Evolutionary conservation across 208 protist genomes (phyloP).

Genomic region (Herpetomonas tarakana): DNA sequence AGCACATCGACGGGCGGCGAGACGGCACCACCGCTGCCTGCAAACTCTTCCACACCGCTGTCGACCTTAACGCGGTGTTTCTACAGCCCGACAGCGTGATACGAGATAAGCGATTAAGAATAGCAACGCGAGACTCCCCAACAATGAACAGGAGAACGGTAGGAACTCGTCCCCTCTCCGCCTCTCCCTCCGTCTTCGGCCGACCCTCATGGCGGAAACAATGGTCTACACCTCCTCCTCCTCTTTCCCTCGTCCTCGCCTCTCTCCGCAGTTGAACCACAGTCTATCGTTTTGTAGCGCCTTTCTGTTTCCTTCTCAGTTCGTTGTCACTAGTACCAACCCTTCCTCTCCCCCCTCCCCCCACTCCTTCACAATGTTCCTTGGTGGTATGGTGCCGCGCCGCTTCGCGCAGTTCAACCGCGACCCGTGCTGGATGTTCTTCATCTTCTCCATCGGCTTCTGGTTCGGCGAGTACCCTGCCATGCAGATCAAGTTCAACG

Average conservation of each 20-base stretch:
- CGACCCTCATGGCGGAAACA: no score
- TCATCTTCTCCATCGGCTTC: slow-evolving; percentile 72
- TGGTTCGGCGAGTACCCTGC: slow-evolving; percentile 83
- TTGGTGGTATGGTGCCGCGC: slow-evolving; percentile 84
- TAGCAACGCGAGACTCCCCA: no score
- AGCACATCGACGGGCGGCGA: background rate
- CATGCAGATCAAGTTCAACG: slow-evolving; percentile 87
- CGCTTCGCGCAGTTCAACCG: slow-evolving; percentile 83
- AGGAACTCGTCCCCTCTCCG: no score
- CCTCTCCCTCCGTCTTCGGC: no score
- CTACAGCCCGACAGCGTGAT: background rate
- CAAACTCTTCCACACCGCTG: background rate
- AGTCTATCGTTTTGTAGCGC: background rate
- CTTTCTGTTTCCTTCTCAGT: background rate
- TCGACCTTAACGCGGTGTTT: background rate
- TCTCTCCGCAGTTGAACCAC: background rate
- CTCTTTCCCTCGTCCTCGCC: slow-evolving; percentile 2
- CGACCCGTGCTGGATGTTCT: slow-evolving; percentile 82
- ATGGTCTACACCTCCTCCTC: no score
- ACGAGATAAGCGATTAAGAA: background rate
- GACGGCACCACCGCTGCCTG: no score
- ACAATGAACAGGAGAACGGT: no score
- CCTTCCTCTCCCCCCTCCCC: slow-evolving; percentile 1
- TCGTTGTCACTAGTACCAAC: background rate
- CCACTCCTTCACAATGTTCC: slow-evolving; percentile 44